Base-by-base conservation (phyloP, 1,284 basidiomycete genomes). In the Marasmius fiardii region DNA sequence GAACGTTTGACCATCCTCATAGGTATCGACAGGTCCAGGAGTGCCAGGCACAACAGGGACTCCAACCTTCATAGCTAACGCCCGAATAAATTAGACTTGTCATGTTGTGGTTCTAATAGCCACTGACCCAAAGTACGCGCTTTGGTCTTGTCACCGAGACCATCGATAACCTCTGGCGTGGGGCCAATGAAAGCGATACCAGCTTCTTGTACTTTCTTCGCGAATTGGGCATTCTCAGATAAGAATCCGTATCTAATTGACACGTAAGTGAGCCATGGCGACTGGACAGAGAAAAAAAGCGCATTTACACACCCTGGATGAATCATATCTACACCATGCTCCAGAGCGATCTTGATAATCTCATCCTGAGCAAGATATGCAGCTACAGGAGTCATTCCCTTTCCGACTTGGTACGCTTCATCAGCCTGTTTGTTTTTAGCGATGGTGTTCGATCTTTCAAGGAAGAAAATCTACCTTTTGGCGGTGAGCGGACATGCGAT, bases 261-360 rank as follows among this genome's bases (percentile, higher is more conserved):
- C 12, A 2, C 2, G n/a, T 12, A 26, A 14, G 37, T 62, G 39
- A 65, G 43, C 55, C 34, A 41, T 8, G 35, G 44, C 53, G 23
- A 18, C 21, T 12, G n/a, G n/a, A n/a, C n/a, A n/a, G n/a, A n/a
- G n/a, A 54, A 49, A 33, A 8, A 41, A 31, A 53, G 26, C n/a
- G n/a, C 41, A 24, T 51, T 41, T 43, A 8, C 82, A 68, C 67
- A 94, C 91, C 94, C 94, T 16, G 95, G 95, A 74, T 98, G 97
- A 70, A 99, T 99, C 96, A 99, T 98, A 71, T 99, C 95, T 41
- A 99, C 96, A 41, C 93, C 93, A 74, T 98, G 94, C 73, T 99
- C 95, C 51, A 97, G 80, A 28, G 95, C 95, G 65, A 95, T 90
- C 59, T 87, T 80, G 73, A 99, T 93, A 73, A 99, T 99, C 68